phyloP scores from a whole-genome alignment of 176 grass and related monocot species.

The Avena sativa region DNA sequence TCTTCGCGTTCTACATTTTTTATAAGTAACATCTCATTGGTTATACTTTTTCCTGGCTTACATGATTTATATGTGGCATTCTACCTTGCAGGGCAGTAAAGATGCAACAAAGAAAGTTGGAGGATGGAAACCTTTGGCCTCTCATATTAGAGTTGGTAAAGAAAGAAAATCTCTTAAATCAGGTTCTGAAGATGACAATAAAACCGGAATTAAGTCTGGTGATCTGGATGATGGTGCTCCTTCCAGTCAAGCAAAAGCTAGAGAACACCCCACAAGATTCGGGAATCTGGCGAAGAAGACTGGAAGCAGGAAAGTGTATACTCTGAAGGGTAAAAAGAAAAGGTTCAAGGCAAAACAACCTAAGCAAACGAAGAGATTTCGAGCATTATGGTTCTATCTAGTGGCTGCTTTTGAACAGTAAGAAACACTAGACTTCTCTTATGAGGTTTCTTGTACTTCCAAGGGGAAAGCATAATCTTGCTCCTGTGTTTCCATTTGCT shows the following conservation, averaged over 20 bases:
- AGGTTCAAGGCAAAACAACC: slow-evolving; percentile 39
- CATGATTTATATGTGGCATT: slow-evolving; percentile 44
- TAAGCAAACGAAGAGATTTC: slow-evolving; percentile 56
- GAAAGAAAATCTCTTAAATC: slow-evolving; percentile 50
- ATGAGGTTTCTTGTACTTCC: slow-evolving; percentile 2
- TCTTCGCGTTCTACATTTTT: neutral
- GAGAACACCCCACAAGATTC: slow-evolving; percentile 16
- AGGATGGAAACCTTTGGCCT: slow-evolving; percentile 71
- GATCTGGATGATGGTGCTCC: slow-evolving; percentile 45
- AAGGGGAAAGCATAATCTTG: slow-evolving; percentile 32
- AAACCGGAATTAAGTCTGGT: slow-evolving; percentile 39
- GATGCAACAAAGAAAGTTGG: slow-evolving; percentile 57
- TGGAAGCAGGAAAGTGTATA: slow-evolving; percentile 31
- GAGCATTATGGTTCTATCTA: slow-evolving; percentile 70
- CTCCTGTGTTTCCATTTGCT: slow-evolving; percentile 42
- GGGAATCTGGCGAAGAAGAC: slow-evolving; percentile 52
- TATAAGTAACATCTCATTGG: neutral
- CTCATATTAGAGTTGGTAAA: slow-evolving; percentile 60
- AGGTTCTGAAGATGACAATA: slow-evolving; percentile 39
- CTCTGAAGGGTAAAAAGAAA: slow-evolving; percentile 45
- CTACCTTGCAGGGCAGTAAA: slow-evolving; percentile 43
- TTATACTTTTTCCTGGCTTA: slow-evolving; percentile 28
- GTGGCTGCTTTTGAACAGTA: slow-evolving; percentile 76
- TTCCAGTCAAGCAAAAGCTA: slow-evolving; percentile 46
- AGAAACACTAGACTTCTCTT: slow-evolving; percentile 41